Evolutionary conservation across 2,329 filamentous ascomycete species (phyloP), one percentile per base, ranked within the genome.

Genomic region (Xylaria sp.): DNA sequence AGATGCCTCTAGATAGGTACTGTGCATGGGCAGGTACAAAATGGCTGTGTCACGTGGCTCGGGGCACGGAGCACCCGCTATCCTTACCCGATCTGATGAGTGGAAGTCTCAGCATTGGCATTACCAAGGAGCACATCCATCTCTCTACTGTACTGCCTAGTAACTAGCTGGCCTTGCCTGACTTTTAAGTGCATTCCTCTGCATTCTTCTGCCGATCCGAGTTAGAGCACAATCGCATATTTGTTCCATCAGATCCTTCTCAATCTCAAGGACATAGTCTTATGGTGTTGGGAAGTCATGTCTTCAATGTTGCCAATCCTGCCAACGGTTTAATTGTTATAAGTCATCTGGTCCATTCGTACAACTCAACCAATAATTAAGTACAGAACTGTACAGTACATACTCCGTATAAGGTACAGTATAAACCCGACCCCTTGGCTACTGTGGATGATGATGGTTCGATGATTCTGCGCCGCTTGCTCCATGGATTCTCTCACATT

Each of bases 361-460:
- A 50, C 51, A 55, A 56, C 5, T 62, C 39, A 19, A 54, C 42
- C 42, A 47, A 47, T 17, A 47, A 47, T 9, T 17, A 30, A 17
- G 24, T 19, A 47, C 34, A 32, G 50, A 24, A 42, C 54, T 24
- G 56, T 55, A 42, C 58, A 60, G 50, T 57, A 65, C 47, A 55
- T 47, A 21, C 50, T 63, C 53, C 27, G 32, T 67, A 36, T 30
- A 63, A 72, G 71, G 71, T 72, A 72, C 69, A 64, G 69, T 72
- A 71, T 66, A 39, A 57, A 68, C 62, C 62, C 62, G 48, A 32
- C 53, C 50, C 69, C 64, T 61, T 59, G 55, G 61, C 53, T 53
- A 69, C 64, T 61, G 64, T 69, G 67, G 65, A 51, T 50, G 63
- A 69, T 71, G 68, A 70, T 70, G 70, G 68, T 65, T 65, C 64